These are phyloP conservation scores for Daldinia decipiens DNA, from an alignment of 495 filamentous ascomycete species.

Conservation along the genomic window DNA sequence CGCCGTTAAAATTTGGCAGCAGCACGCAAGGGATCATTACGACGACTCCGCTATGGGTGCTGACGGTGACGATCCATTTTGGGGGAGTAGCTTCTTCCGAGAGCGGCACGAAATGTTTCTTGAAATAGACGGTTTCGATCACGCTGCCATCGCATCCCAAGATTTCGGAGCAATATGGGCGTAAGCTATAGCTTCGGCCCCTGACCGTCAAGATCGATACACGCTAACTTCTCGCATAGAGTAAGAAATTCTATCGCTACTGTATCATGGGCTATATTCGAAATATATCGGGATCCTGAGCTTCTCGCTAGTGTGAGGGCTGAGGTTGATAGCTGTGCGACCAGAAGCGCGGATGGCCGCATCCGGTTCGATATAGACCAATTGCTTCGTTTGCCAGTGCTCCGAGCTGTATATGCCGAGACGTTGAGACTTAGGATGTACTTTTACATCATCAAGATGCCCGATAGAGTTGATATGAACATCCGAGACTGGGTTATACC, in stretches of 20 bases:
- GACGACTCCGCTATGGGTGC: slow-evolving; percentile 17
- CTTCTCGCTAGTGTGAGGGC: slow-evolving; percentile 30
- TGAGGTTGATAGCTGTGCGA: slow-evolving; percentile 33
- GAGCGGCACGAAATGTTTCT: slow-evolving; percentile 48
- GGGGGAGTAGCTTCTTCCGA: slow-evolving; percentile 48
- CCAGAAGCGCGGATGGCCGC: slow-evolving; percentile 27
- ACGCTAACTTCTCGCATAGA: slow-evolving; percentile 18
- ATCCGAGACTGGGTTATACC: slow-evolving; percentile 45
- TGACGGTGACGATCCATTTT: slow-evolving; percentile 49
- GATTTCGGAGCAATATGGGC: slow-evolving; percentile 47
- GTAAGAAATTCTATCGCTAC: slow-evolving; percentile 34
- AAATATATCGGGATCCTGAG: slow-evolving; percentile 41
- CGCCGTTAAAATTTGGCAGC: slow-evolving; percentile 45
- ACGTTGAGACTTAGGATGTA: slow-evolving; percentile 48
- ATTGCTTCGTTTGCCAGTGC: slow-evolving; percentile 37
- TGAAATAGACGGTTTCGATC: slow-evolving; percentile 45
- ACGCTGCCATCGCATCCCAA: slow-evolving; percentile 44
- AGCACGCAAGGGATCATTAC: slow-evolving; percentile 44
- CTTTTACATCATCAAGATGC: slow-evolving; percentile 44
- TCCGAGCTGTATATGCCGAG: slow-evolving; percentile 51
- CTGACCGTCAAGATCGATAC: not conserved
- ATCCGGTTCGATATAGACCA: slow-evolving; percentile 41
- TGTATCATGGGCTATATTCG: slow-evolving; percentile 38
- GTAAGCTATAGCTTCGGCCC: slow-evolving; percentile 26
- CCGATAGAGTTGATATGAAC: slow-evolving; percentile 38